A percentile compares a stretch with the other conserved stretches of the same genome.
These are phyloP conservation scores for Jacaranda copaia DNA, from an alignment of 257 asterid species.

Conservation along the genomic window DNA sequence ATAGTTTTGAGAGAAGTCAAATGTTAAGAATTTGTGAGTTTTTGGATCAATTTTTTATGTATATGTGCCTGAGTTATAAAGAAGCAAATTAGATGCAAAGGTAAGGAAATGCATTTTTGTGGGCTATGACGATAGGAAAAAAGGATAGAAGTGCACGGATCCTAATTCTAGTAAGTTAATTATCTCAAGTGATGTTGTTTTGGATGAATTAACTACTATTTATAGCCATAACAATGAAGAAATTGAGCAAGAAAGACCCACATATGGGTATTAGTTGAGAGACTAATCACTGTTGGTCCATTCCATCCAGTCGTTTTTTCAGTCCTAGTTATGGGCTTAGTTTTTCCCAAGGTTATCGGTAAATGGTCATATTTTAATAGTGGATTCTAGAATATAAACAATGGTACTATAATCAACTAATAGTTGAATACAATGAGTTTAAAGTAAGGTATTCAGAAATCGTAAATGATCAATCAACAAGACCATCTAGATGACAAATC, in stretches of 20 bases:
- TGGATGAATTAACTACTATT: neutral
- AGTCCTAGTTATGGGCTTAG: too few relatives aligned
- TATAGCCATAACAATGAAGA: neutral
- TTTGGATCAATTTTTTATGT: constrained; percentile 2
- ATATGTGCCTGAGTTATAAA: neutral
- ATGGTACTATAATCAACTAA: too few relatives aligned
- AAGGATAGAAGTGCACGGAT: neutral
- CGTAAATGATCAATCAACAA: too few relatives aligned
- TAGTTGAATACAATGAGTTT: too few relatives aligned
- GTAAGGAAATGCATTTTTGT: neutral
- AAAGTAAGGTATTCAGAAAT: too few relatives aligned
- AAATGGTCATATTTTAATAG: too few relatives aligned
- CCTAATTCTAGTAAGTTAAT: neutral
- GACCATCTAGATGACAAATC: too few relatives aligned
- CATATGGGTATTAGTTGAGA: too few relatives aligned
- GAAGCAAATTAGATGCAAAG: neutral
- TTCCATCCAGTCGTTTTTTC: too few relatives aligned
- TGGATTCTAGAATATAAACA: too few relatives aligned
- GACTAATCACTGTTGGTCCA: too few relatives aligned
- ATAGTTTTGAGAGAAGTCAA: neutral
- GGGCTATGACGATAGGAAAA: neutral
- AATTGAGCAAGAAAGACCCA: neutral
- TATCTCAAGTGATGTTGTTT: neutral
- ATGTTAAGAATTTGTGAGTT: constrained; percentile 8
- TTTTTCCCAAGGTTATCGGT: too few relatives aligned